A percentile compares a stretch with the other conserved stretches of the same genome.
These are phyloP conservation scores for Alternaria burnsii DNA, from an alignment of 2,329 filamentous ascomycete species.

Conservation along the genomic window DNA sequence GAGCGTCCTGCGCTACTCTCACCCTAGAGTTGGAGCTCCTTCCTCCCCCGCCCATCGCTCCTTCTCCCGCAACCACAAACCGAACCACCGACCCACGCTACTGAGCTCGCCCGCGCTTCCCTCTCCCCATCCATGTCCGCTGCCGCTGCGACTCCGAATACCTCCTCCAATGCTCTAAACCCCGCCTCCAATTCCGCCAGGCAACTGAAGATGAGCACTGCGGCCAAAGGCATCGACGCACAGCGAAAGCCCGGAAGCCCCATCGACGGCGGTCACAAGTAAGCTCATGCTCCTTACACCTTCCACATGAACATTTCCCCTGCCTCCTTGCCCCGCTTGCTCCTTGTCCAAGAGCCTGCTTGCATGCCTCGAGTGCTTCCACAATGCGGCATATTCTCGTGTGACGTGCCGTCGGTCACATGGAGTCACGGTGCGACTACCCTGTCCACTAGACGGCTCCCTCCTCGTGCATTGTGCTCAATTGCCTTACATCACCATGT, in stretches of 20 bases:
- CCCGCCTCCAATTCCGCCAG: slow-evolving; percentile 47
- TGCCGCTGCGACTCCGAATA: slow-evolving; percentile 40
- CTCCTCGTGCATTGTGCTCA: slow-evolving; percentile 11
- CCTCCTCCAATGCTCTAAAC: slow-evolving; percentile 47
- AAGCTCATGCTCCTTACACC: slow-evolving; percentile 39
- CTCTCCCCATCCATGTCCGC: slow-evolving; percentile 45
- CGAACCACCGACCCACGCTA: slow-evolving; percentile 17
- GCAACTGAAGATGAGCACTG: slow-evolving; percentile 60
- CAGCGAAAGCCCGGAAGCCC: slow-evolving; percentile 65
- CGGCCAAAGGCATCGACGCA: slow-evolving; percentile 61
- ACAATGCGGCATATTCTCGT: slow-evolving; percentile 34
- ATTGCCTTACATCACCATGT: slow-evolving; percentile 9
- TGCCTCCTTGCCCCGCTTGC: neutral
- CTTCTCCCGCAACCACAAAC: slow-evolving; percentile 21
- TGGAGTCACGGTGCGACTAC: slow-evolving; percentile 45
- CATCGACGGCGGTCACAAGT: slow-evolving; percentile 64
- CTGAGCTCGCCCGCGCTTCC: slow-evolving; percentile 25
- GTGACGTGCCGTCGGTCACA: slow-evolving; percentile 46
- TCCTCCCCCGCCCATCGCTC: slow-evolving; percentile 26
- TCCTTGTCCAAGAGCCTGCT: slow-evolving; percentile 1
- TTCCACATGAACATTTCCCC: neutral
- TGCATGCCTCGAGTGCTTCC: slow-evolving; percentile 29
- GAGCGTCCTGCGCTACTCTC: slow-evolving; percentile 37
- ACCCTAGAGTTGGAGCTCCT: slow-evolving; percentile 24
- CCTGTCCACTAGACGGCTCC: slow-evolving; percentile 21